Base-by-base conservation (phyloP, 1,139 yeast species). In the Pichia sp. region DNA sequence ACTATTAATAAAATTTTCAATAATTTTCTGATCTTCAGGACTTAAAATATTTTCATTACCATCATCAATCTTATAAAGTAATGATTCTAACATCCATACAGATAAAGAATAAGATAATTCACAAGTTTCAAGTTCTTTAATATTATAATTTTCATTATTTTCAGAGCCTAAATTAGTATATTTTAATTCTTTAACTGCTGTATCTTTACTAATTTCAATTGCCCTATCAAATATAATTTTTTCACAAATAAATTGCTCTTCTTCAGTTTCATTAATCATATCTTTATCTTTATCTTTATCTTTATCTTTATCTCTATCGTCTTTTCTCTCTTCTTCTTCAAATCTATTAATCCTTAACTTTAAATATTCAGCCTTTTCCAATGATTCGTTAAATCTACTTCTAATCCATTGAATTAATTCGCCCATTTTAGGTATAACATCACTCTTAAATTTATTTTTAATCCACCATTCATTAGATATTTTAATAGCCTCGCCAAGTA, bases 341-440 rank as follows among this genome's bases (percentile, higher is more conserved):
- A 82, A 76, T 42, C 78, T 82, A 50, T 74, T 74, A 28, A 79
- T 57, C 49, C 80, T 68, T 38, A 76, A 60, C 50, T 78, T 76
- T 11, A 87, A 75, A 57, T 76, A 80, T 57, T 90, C 97, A 0
- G 97, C 97, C 61, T 82, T 84, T 52, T 86, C 96, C 49, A 92
- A 71, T 50, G 87, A 78, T 59, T 89, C 96, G 63, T 92, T 92
- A 65, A 89, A 92, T 51, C 81, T 77, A 47, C 84, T 90, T 50
- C 97, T 74, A 9, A 87, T 80, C 96, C 97, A 89, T 64, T 92
- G 97, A 7, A 92, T 96, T 43, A 87, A 69, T 45, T 84, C 82
- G 59, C 87, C 87, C 55, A 92, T 71, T 48, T 78, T 75, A 1
- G 73, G 64, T 7, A 71, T 67, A 4, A 42, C 37, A 6, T 62